Conservation (phyloP, 2,329 filamentous ascomycete species). For the Colletotrichum tabaci region DNA sequence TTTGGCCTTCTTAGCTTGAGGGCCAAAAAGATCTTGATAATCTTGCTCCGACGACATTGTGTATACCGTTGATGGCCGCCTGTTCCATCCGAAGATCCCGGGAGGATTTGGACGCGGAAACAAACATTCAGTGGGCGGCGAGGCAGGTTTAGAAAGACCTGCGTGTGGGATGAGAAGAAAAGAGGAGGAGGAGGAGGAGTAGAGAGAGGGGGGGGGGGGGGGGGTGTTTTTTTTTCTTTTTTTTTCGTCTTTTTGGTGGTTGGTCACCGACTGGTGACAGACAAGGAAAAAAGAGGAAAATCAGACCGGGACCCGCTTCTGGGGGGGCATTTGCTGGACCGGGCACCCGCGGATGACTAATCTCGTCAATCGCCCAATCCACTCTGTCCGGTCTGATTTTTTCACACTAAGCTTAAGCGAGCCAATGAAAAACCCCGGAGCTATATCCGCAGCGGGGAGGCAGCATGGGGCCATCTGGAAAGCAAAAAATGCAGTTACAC, state of each 20-base stretch:
- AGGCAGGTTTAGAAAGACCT: constrained; percentile 32
- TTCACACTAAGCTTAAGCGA: constrained; percentile 16
- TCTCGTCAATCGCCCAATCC: constrained; percentile 35
- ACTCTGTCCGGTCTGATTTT: constrained; percentile 27
- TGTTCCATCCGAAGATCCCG: constrained; percentile 34
- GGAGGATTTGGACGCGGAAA: constrained; percentile 15
- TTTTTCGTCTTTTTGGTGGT: constrained; percentile 31
- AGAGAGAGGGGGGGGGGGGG: background rate
- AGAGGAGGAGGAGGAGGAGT: background rate
- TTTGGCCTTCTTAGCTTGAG: constrained; percentile 42
- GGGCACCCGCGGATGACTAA: constrained; percentile 19
- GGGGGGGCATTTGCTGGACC: too few species aligned
- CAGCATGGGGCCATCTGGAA: background rate
- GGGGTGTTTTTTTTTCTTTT: background rate
- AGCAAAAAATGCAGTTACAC: background rate
- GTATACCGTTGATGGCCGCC: constrained; percentile 7
- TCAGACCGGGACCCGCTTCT: background rate
- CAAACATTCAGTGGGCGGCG: constrained; percentile 36
- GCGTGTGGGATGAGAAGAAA: background rate
- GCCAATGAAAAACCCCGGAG: constrained; percentile 14
- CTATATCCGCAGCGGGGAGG: constrained; percentile 5
- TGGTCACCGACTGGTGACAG: constrained; percentile 32
- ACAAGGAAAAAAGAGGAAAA: constrained; percentile 28
- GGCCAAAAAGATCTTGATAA: constrained; percentile 40
- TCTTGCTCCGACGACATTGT: constrained; percentile 40